These are phyloP conservation scores for Aureobasidium sp. DNA, from an alignment of 2,329 filamentous ascomycete species.

Conservation along the genomic window DNA sequence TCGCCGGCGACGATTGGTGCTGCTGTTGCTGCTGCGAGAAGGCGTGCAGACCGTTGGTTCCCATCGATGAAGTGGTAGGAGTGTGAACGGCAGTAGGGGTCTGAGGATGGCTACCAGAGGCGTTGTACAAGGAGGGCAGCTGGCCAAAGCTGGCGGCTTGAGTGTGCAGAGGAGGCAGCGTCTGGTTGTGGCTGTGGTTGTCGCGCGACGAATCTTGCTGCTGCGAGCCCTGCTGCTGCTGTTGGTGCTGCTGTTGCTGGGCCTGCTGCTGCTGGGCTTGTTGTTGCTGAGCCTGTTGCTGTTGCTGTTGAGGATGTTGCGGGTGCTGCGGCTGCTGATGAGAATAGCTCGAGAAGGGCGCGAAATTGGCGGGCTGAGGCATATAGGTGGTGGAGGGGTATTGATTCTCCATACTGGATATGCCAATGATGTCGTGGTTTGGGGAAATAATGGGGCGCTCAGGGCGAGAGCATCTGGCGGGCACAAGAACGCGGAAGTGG, in stretches of 20 bases:
- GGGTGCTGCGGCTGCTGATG: slow-evolving; percentile 17
- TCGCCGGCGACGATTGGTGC: slow-evolving; percentile 25
- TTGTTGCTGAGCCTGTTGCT: slow-evolving; percentile 20
- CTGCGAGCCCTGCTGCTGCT: slow-evolving; percentile 20
- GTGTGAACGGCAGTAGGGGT: slow-evolving; percentile 31
- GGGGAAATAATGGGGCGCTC: slow-evolving; percentile 17
- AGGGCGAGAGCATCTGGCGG: slow-evolving; percentile 14
- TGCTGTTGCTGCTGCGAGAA: slow-evolving; percentile 23
- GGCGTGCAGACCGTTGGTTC: slow-evolving; percentile 23
- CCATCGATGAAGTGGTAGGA: slow-evolving; percentile 26
- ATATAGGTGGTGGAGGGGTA: slow-evolving; percentile 23
- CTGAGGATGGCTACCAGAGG: slow-evolving; percentile 25
- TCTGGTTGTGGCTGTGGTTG: slow-evolving; percentile 19
- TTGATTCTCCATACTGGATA: slow-evolving; percentile 23
- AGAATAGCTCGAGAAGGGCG: slow-evolving; percentile 12
- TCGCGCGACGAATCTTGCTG: slow-evolving; percentile 21
- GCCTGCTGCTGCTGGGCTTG: slow-evolving; percentile 21
- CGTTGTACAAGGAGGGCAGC: slow-evolving; percentile 30
- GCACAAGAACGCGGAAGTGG: slow-evolving; percentile 12
- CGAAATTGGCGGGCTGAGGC: slow-evolving; percentile 19
- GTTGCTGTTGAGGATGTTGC: slow-evolving; percentile 19
- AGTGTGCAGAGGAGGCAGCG: slow-evolving; percentile 30
- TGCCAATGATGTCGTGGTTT: slow-evolving; percentile 15
- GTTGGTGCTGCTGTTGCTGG: slow-evolving; percentile 21
- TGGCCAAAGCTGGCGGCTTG: slow-evolving; percentile 26